Percentiles rank a stretch among this genome's conserved stretches.
These are phyloP conservation scores for Starmerella scarabaei DNA, from an alignment of 805 yeast species.

Conservation along the genomic window DNA sequence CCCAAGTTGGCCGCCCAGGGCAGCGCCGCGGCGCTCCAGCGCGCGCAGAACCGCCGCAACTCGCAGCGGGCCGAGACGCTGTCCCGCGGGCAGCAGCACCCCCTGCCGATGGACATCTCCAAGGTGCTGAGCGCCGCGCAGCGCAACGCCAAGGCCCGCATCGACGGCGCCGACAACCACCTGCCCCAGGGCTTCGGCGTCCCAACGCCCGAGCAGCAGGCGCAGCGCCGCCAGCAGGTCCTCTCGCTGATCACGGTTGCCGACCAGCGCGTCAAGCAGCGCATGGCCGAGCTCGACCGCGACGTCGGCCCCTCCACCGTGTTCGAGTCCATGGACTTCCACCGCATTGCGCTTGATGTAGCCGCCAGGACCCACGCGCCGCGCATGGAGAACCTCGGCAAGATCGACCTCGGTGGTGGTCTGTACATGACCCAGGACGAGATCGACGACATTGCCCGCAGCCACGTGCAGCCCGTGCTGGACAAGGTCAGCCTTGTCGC, in stretches of 20 bases:
- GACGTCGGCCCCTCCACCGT: conserved; percentile 30
- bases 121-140: conserved; percentile 26
- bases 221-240: conserved; percentile 22
- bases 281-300: conserved; percentile 32
- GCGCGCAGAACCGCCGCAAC: conserved; percentile 1
- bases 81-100: conserved; percentile 7
- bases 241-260: conserved; percentile 21
- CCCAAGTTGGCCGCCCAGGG: conserved; percentile 11
- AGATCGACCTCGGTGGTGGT: conserved; percentile 81
- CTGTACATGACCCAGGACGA: conserved; percentile 61
- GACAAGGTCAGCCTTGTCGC: conserved; percentile 61
- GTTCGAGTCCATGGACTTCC: conserved; percentile 40
- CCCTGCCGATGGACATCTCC: conserved; percentile 17
- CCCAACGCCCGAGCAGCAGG: conserved; percentile 19
- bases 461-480: conserved; percentile 72
- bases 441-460: conserved; percentile 64
- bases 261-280: conserved; percentile 23
- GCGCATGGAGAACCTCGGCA: conserved; percentile 40
- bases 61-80: conserved; percentile 2
- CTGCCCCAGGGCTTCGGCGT: conserved; percentile 18
- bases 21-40: conserved; percentile 8
- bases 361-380: conserved; percentile 59
- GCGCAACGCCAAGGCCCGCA: conserved; percentile 22
- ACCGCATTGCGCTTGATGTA: conserved; percentile 59
- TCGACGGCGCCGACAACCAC: conserved; percentile 17